Base-by-base conservation (phyloP, 768 basidiomycete species). In the Amanita pseudoporphyria region DNA sequence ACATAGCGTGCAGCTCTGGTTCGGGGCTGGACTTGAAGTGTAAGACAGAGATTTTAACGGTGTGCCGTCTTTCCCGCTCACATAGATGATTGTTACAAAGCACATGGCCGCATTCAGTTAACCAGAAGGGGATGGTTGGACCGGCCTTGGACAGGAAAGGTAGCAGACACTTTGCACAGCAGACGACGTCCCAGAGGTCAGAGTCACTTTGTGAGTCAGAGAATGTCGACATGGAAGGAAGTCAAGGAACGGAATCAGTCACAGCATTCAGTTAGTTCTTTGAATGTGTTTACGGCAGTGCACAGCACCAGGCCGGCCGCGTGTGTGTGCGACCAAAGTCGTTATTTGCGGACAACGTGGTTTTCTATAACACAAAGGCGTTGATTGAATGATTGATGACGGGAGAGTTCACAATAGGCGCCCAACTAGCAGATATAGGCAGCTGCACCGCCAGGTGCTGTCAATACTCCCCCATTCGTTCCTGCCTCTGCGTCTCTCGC, bases 61-160 rank as follows among this genome's bases (percentile, higher is more conserved):
- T 12, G 12, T 19, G 39, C 32, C 36, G 14, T 10, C 22, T 22
- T 21, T 7, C 19, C 30, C n/a, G 66, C 67, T 51, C 60, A 91
- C 89, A 86, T 61, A 92, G 79, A 65, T 92, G 89, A 33, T 76
- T 73, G 59, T 92, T 91, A 72, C 89, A 92, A 22, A 91, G 56
- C 50, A 91, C 76, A 70, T 92, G 89, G 0, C 87, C 87, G 57
- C 89, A 92, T 62, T 90, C 87, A 1, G 89, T 89, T 52, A 90
- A 70, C 89, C 89, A 92, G 62, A 91, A 92, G 0, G 89, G 89
- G 22, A 86, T 66, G 2, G 74, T 69, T 9, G 81, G 73, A 1
- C 73, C 76, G 36, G 70, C 67, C 32, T 74, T 71, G 2, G 77
- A 67, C 6, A 68, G 58, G 56, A 84, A 91, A 0, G 81, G 76